Conservation (phyloP, 1,284 basidiomycete genomes). For the Neotropicomus parvogracilis region DNA sequence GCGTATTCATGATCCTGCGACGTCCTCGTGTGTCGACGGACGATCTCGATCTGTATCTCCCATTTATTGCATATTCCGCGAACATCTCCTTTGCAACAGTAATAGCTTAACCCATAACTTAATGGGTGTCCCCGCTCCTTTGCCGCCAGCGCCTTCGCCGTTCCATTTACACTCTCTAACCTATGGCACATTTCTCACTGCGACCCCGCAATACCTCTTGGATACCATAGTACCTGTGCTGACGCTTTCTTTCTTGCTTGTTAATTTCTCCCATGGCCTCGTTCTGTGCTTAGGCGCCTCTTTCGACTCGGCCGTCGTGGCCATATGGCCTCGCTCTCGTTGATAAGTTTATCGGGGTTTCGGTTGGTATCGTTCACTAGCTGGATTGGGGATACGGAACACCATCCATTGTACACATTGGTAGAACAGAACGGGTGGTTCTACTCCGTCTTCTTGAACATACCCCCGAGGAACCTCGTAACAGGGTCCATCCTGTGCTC, state of each 20-base stretch:
- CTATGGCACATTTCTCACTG: slow-evolving; percentile 14
- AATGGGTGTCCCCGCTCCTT: slow-evolving; percentile 21
- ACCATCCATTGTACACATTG: slow-evolving; percentile 13
- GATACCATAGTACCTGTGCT: slow-evolving; percentile 23
- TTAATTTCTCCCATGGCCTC: background rate
- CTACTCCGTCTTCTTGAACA: too few species aligned
- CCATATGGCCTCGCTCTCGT: background rate
- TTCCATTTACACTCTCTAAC: slow-evolving; percentile 13
- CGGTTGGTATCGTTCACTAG: slow-evolving; percentile 15
- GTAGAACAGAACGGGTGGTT: too few species aligned
- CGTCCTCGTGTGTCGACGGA: background rate
- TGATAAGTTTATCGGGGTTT: slow-evolving; percentile 9
- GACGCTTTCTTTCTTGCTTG: background rate
- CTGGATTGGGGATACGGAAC: slow-evolving; percentile 12
- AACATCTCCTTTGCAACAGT: slow-evolving; percentile 17
- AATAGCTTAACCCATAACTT: slow-evolving; percentile 21
- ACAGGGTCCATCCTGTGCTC: too few species aligned
- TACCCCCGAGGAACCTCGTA: too few species aligned
- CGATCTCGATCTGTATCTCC: slow-evolving; percentile 19
- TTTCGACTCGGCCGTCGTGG: slow-evolving; percentile 4
- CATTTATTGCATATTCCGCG: slow-evolving; percentile 28
- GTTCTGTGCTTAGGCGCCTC: slow-evolving; percentile 9
- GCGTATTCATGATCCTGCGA: slow-evolving; percentile 27
- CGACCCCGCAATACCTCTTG: slow-evolving; percentile 24
- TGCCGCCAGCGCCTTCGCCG: slow-evolving; percentile 1